Evolutionary conservation across 2,329 filamentous ascomycete genomes (phyloP), one percentile per base, ranked within the genome.

Genomic region (Diaporthe sp.): DNA sequence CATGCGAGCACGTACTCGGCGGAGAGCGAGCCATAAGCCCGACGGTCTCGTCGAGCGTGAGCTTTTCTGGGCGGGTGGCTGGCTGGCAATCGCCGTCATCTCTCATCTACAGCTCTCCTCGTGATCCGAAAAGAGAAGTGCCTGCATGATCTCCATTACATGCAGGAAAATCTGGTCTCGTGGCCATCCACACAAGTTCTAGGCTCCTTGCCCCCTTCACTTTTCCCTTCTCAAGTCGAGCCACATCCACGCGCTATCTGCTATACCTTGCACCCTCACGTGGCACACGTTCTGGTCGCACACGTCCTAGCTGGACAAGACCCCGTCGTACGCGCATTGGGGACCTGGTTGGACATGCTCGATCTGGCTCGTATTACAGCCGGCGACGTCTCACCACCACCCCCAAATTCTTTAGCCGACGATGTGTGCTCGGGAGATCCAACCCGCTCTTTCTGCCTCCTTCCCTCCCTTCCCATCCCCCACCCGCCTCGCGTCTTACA

Each of bases 81-180:
- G 65, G 53, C 44, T 28, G 65, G 62, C 28, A 68, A 77, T 75
- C 67, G 67, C 58, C 71, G 75, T 78, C 75, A 78, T 31, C 65
- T 76, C 74, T 75, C 75, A 75, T 55, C 34, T 67, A 72, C 74
- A 77, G 69, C 76, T 73, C 10, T 72, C 49, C 73, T 75, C 46
- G 75, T 77, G 74, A 71, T 73, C 78, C 78, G 62, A 77, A 78
- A 79, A 67, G 49, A 75, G 77, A 73, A 75, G 75, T 78, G 74
- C 79, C 80, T 86, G 81, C 82, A 83, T 84, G 80, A 80, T 81
- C 81, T 78, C 76, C 80, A 80, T 79, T 79, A 82, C 82, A 83
- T 81, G 78, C 78, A 79, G 78, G 76, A 72, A 78, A 78, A 79
- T 83, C 81, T 80, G 81, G 81, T 77, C 78, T 77, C 74, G 55